Evolutionary conservation across 2,329 filamentous ascomycete species (phyloP).

Genomic region (Xylariaceae sp.): DNA sequence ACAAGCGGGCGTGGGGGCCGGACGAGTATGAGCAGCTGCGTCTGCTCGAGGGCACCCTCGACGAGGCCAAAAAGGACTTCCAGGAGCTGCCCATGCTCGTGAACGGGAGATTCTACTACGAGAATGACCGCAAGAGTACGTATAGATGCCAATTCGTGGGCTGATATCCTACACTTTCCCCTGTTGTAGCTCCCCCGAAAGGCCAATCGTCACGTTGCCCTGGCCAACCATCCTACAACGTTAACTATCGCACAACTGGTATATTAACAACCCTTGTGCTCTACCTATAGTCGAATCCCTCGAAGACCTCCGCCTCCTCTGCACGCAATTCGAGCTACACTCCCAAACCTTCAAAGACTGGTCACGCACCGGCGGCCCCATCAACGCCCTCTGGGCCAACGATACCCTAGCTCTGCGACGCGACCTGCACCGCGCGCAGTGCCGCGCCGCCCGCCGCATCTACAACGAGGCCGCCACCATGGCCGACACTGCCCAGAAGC

Average conservation of each 20-base stretch:
- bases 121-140: constrained; percentile 52
- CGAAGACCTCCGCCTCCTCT: constrained; percentile 43
- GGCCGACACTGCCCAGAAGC: constrained; percentile 35
- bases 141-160: too few species aligned
- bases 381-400: constrained; percentile 51
- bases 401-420: constrained; percentile 46
- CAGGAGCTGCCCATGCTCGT: constrained; percentile 53
- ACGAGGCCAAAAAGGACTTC: constrained; percentile 58
- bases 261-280: background rate
- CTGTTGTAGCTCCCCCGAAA: too few species aligned
- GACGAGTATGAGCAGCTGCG: constrained; percentile 58
- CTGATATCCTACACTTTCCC: too few species aligned
- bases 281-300: constrained; percentile 44
- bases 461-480: constrained; percentile 42
- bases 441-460: constrained; percentile 52
- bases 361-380: constrained; percentile 49
- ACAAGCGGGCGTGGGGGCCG: constrained; percentile 54
- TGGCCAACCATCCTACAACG: too few species aligned
- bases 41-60: constrained; percentile 50
- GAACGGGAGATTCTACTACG: constrained; percentile 53
- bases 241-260: too few species aligned
- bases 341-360: constrained; percentile 49
- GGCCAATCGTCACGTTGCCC: too few species aligned
- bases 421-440: constrained; percentile 54
- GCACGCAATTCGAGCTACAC: constrained; percentile 42